A percentile compares a stretch with the other conserved stretches of the same genome.
These are phyloP conservation scores for Backusella morwellensis DNA, from an alignment of 192 early-diverging fungal genomes.

Conservation along the genomic window DNA sequence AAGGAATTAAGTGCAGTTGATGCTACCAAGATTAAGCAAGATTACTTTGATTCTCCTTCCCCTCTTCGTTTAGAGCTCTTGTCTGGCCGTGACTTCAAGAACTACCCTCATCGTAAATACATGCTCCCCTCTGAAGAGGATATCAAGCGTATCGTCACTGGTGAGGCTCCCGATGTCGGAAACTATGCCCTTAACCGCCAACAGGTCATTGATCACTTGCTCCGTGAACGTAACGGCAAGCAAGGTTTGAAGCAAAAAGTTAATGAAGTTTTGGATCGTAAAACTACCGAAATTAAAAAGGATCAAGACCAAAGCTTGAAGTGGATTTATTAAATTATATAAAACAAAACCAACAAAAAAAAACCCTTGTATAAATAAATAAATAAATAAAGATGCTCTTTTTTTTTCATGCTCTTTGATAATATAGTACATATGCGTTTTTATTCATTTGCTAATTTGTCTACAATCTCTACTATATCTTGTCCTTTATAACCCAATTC, in stretches of 20 bases:
- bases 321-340: slow-evolving; percentile 32
- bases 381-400: not conserved
- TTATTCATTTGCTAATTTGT: slow-evolving; percentile 22
- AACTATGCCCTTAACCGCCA: slow-evolving; percentile 49
- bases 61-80: slow-evolving; percentile 39
- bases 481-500: slow-evolving; percentile 23
- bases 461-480: slow-evolving; percentile 27
- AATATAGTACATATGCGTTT: not conserved
- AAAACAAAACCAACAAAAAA: not conserved
- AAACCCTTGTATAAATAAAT: not conserved
- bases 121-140: slow-evolving; percentile 68
- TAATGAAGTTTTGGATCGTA: slow-evolving; percentile 56
- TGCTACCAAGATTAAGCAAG: slow-evolving; percentile 43
- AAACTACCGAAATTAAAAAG: slow-evolving; percentile 25
- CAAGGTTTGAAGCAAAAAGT: slow-evolving; percentile 71
- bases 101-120: slow-evolving; percentile 62
- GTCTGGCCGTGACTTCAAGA: slow-evolving; percentile 35
- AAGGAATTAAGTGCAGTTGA: slow-evolving; percentile 49
- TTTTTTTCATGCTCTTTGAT: not conserved
- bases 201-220: slow-evolving; percentile 62
- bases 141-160: slow-evolving; percentile 59
- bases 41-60: slow-evolving; percentile 53
- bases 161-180: slow-evolving; percentile 63
- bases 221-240: slow-evolving; percentile 57
- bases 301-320: slow-evolving; percentile 30